phyloP scores from a whole-genome alignment of 148 eudicot species.

The Chenopodium formosanum region DNA sequence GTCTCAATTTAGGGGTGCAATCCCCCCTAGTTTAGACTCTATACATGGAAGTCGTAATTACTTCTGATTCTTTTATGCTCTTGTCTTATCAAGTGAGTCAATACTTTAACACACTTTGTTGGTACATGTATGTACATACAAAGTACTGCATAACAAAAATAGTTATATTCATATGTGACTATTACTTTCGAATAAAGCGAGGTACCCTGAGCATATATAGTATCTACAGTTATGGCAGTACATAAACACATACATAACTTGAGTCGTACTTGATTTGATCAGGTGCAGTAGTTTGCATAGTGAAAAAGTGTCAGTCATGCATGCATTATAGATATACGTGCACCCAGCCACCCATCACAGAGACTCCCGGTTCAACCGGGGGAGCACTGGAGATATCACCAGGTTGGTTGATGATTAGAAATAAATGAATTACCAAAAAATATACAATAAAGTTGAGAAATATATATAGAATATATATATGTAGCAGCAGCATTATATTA shows the following conservation, averaged over 20 bases:
- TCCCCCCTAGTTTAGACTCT: constrained; percentile 15
- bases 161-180: neutral
- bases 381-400: constrained; percentile 19
- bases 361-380: constrained; percentile 26
- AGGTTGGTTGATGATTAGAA: constrained; percentile 24
- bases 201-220: too few relatives aligned
- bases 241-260: too few relatives aligned
- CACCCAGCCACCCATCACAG: constrained; percentile 21
- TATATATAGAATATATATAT: too few relatives aligned
- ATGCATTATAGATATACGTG: constrained; percentile 32
- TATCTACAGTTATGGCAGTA: too few relatives aligned
- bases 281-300: constrained; percentile 1
- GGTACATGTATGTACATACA: too few relatives aligned
- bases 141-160: too few relatives aligned
- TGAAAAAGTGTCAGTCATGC: constrained; percentile 32
- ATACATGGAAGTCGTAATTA: neutral
- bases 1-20: constrained; percentile 24
- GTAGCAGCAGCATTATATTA: neutral
- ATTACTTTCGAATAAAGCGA: neutral
- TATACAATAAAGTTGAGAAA: too few relatives aligned
- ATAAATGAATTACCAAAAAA: neutral
- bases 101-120: too few relatives aligned
- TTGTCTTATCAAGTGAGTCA: too few relatives aligned
- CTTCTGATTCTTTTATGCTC: too few relatives aligned
- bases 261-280: too few relatives aligned